These are phyloP conservation scores for Yamadazyma oceani DNA, from an alignment of 1,139 yeast genomes.

Conservation along the genomic window DNA sequence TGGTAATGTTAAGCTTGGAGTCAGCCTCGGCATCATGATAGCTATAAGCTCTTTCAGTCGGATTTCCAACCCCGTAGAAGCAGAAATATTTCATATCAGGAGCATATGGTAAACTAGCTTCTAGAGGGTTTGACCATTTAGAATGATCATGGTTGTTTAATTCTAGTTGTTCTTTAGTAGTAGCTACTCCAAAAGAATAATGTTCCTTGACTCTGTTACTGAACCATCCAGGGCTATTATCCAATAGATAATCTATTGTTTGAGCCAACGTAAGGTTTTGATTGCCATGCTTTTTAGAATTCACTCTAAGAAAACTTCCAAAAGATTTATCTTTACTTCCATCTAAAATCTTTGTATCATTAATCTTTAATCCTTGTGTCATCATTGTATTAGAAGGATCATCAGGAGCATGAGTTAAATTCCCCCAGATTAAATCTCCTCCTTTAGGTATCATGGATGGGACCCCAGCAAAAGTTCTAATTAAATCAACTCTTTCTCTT, in stretches of 20 bases:
- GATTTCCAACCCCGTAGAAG: slow-evolving; percentile 93
- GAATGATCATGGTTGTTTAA: slow-evolving; percentile 65
- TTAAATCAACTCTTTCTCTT: slow-evolving; percentile 81
- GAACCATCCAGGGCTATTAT: slow-evolving; percentile 77
- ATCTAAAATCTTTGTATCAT: slow-evolving; percentile 16
- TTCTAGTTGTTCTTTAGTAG: slow-evolving; percentile 54
- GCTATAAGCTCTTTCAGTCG: slow-evolving; percentile 89
- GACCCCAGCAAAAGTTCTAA: slow-evolving; percentile 87
- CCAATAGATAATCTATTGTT: slow-evolving; percentile 63
- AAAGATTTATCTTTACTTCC: slow-evolving; percentile 46
- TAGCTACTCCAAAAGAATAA: slow-evolving; percentile 79
- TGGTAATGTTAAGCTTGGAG: slow-evolving; percentile 62
- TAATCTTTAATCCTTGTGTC: slow-evolving; percentile 21
- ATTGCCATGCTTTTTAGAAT: slow-evolving; percentile 24
- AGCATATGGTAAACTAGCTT: slow-evolving; percentile 86
- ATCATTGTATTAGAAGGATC: slow-evolving; percentile 43
- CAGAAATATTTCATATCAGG: slow-evolving; percentile 89
- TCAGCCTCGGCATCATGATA: slow-evolving; percentile 64
- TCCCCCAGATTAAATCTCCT: slow-evolving; percentile 88
- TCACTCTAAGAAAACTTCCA: slow-evolving; percentile 77
- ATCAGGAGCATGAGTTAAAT: slow-evolving; percentile 58
- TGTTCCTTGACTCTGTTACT: slow-evolving; percentile 59
- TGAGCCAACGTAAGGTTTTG: slow-evolving; percentile 62
- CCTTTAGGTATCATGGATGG: slow-evolving; percentile 98
- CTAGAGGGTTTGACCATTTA: slow-evolving; percentile 93